Conservation (phyloP, 1,139 yeast species). For the Arxiozyma heterogenica region DNA sequence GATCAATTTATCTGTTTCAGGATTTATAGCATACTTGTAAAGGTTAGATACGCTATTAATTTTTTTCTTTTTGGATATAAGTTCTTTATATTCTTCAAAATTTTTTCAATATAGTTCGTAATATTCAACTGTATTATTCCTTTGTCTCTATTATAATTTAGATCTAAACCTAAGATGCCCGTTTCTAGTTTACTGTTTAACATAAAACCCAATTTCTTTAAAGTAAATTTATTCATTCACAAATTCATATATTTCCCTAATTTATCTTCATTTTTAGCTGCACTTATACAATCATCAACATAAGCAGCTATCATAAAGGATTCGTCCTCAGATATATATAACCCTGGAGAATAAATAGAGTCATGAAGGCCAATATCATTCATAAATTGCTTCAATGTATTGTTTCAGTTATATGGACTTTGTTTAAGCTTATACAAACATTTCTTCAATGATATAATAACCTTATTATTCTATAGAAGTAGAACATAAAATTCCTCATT, state of each 20-base stretch:
- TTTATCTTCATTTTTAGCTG: background rate
- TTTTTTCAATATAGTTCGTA: background rate
- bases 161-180: conserved; percentile 6
- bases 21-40: background rate
- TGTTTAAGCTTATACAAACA: conserved; percentile 7
- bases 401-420: conserved; percentile 6
- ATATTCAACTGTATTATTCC: background rate
- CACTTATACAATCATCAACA: background rate
- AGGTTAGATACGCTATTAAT: background rate
- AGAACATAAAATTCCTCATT: conserved; percentile 4
- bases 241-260: background rate
- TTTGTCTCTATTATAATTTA: background rate
- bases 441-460: conserved; percentile 3
- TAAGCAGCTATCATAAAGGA: background rate
- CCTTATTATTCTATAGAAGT: background rate
- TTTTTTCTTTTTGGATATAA: background rate
- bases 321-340: background rate
- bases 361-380: background rate
- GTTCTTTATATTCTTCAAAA: background rate
- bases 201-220: conserved; percentile 5
- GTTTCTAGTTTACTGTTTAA: background rate
- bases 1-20: background rate
- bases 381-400: conserved; percentile 4
- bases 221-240: conserved; percentile 1
- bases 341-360: background rate